Evolutionary conservation across 495 filamentous ascomycete species (phyloP).

Genomic region (Chlorociboria aeruginascens): DNA sequence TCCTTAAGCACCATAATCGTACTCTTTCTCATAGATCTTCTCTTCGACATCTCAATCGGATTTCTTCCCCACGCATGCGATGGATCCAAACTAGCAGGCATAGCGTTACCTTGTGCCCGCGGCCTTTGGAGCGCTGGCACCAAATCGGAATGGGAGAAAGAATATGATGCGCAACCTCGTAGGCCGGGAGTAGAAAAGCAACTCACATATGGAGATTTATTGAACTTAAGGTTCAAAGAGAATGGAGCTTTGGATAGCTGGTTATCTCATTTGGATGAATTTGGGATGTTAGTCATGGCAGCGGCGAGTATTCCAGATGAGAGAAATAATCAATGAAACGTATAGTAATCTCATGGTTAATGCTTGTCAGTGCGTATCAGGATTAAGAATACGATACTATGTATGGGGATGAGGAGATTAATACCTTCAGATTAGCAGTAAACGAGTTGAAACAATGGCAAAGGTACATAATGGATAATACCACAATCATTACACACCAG

Average conservation of each 20-base stretch:
- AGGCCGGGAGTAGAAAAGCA: too few relatives aligned
- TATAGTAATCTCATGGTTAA: too few relatives aligned
- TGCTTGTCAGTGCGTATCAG: too few relatives aligned
- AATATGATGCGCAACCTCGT: background rate
- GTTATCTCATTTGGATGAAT: slow-evolving; percentile 5
- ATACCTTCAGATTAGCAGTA: too few relatives aligned
- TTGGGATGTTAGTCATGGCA: slow-evolving; percentile 5
- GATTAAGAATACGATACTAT: too few relatives aligned
- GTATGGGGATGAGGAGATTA: too few relatives aligned
- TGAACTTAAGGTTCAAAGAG: background rate
- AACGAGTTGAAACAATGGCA: too few relatives aligned
- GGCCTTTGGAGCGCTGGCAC: background rate
- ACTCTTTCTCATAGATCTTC: slow-evolving; percentile 1
- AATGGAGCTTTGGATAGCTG: background rate
- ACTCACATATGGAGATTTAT: slow-evolving; percentile 1
- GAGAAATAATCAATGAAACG: background rate
- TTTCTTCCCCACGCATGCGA: background rate
- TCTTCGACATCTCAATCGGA: slow-evolving; percentile 1
- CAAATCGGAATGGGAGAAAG: slow-evolving; percentile 3
- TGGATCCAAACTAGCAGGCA: background rate
- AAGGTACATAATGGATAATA: too few relatives aligned
- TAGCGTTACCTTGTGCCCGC: background rate
- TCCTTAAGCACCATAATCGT: slow-evolving; percentile 1
- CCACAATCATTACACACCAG: too few relatives aligned
- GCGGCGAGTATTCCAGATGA: slow-evolving; percentile 1